Evolutionary conservation across 495 filamentous ascomycete species (phyloP), one percentile per base, ranked within the genome.

Genomic region (Pyrenula aspistea): DNA sequence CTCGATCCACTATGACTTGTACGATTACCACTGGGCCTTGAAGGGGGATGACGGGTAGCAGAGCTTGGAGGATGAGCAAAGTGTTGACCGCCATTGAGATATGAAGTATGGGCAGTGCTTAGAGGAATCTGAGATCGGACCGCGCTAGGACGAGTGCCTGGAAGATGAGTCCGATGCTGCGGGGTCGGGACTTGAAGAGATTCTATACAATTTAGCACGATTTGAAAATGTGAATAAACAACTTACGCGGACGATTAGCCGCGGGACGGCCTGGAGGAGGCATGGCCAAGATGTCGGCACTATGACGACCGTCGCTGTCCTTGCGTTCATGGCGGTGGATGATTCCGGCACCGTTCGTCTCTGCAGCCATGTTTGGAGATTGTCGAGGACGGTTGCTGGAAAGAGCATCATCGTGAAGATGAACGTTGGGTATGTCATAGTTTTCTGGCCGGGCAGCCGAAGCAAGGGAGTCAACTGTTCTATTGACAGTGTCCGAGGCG

Each of bases 401-500:
- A 15, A 15, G 8, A 42, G 31, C 15, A 8, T 42, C 31, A 15
- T 42, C 31, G 15, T 42, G 31, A 8, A 8, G 31, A 42, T 42
- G 31, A 8, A 8, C 31, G 15, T 15, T 15, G 15, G 31, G 31
- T 4, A 15, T 42, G 15, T 42, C 31, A 8, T 8, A 42, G 31
- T 8, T 42, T 15, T 42, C 31, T 42, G 4, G 31, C 19, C 50
- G 50, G 10, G 50, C 62, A 36, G 31, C 56, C 19, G 10, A 15
- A 36, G 53, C 63, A 49, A 67, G 61, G 12, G 63, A 71, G 51
- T 77, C 76, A 24, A 85, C 65, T 21, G 77, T 75, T 21, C 81
- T 72, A 22, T 83, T 79, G 0, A 83, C 84, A 2, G 84, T 79
- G 56, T 88, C 81, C 25, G 78, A 82, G 2, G 86, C 87, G 19